Base-by-base conservation (phyloP, 1,284 basidiomycete species). In the Megacollybia platyphylla region DNA sequence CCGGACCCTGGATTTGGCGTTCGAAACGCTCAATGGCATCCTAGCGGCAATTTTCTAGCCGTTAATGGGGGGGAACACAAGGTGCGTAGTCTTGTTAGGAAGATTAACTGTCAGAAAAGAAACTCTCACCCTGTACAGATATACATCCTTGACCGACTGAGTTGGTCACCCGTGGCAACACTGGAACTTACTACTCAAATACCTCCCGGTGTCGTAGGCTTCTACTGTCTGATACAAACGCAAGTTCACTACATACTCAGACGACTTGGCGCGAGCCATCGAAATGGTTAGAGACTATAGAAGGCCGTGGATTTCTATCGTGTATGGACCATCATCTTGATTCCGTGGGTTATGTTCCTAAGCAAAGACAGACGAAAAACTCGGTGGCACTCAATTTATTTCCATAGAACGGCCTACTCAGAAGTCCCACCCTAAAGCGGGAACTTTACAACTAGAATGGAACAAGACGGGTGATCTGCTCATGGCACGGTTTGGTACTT, bases 1-100 rank as follows among this genome's bases (percentile, higher is more conserved):
- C 71, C 72, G 27, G 87, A 92, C 59, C 79, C 85, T 27, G 86
- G 83, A 5, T 73, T 89, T 43, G 89, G 89, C 1, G 75, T 93
- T 28, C 71, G 86, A 5, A 64, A 61, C 37, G 76, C 81, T 0
- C 64, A 73, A 8, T 93, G 90, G 90, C 84, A 90, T 57, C 89
- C 89, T 1, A 79, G 68, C 40, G 87, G 88, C 2, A 66, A 73
- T 51, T 89, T 83, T 55, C 63, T 92, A 5, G 82, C 80, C 2
- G 65, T 90, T 0, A 79, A 76, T 8, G 89, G 89, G 5, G 89
- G 81, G 74, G 87, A 91, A 57, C 85, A 90, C 51, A 87, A 82
- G 62, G 87, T 81, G 45, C 20, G 20, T 5, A 5, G 20, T 24
- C 20, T 5, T 24, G 5, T 24, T 5, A 24, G 20, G 20, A 24